phyloP scores from a whole-genome alignment of 192 early-diverging fungal genomes.

The Coemansia sp. region DNA sequence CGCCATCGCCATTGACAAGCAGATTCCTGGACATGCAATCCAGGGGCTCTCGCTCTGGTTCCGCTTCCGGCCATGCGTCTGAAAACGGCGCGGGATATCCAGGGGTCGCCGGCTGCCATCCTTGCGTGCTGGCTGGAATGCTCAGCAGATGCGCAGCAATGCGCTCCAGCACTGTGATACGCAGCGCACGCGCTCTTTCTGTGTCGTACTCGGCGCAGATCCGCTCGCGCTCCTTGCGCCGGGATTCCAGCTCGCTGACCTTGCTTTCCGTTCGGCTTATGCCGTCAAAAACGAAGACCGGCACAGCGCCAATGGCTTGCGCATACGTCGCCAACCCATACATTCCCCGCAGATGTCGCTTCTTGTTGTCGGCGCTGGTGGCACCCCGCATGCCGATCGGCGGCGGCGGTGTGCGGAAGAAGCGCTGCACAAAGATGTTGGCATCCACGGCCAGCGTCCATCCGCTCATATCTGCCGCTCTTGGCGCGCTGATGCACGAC shows the following conservation, averaged over 20 bases:
- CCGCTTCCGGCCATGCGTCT: neutral
- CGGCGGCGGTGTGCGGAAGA: slow-evolving; percentile 36
- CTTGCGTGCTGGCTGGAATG: neutral
- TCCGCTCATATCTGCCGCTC: slow-evolving; percentile 39
- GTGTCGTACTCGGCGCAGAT: slow-evolving; percentile 17
- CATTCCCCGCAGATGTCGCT: slow-evolving; percentile 63
- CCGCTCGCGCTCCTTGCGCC: slow-evolving; percentile 18
- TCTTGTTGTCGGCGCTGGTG: slow-evolving; percentile 23
- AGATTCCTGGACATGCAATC: too few species aligned
- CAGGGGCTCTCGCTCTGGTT: neutral
- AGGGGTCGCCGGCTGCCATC: neutral
- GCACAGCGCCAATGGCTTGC: slow-evolving; percentile 57
- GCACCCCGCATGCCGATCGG: neutral
- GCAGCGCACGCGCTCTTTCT: slow-evolving; percentile 17
- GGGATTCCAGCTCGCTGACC: slow-evolving; percentile 43
- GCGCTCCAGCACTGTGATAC: slow-evolving; percentile 18
- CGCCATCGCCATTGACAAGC: neutral
- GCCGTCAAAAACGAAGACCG: slow-evolving; percentile 75
- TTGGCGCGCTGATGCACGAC: slow-evolving; percentile 31
- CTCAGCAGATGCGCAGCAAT: slow-evolving; percentile 9
- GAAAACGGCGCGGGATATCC: neutral
- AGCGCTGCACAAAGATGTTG: slow-evolving; percentile 60
- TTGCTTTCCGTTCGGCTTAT: slow-evolving; percentile 56
- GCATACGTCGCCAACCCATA: slow-evolving; percentile 57
- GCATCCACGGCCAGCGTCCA: slow-evolving; percentile 59